Base-by-base conservation (phyloP, 306 rosid species). In the Quercus rubra region DNA sequence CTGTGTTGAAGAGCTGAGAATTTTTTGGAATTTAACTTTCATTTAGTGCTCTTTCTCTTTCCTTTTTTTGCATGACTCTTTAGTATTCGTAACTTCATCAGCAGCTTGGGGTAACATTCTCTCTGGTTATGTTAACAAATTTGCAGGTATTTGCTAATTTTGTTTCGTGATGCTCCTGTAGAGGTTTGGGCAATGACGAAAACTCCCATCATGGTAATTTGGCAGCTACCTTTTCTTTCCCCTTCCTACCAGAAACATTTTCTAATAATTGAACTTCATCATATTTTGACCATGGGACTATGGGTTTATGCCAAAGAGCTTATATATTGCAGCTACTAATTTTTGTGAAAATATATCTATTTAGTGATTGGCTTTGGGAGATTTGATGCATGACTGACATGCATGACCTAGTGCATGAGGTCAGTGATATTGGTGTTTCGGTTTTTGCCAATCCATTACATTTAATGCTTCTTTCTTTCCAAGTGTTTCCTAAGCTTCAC, bases 151-250 rank as follows among this genome's bases (percentile, higher is more conserved):
- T 98, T 96, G 83, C 88, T 96, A 58, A 88, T 96, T 83, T 87
- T 96, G 96, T 94, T 93, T 82, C 97, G 93, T 63, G 99, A 96
- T 84, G 99, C 99, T 73, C 99, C 99, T 3, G 96, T 96, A 74
- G 99, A 96, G 84, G 98, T 96, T 83, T 96, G 99, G 99, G 99
- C 99, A 79, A 96, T 96, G 99, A 90, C 99, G 69, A 96, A 91
- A 88, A 88, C 68, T 88, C 99, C 99, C 33, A 87, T 90, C 74
- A 96, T 96, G 99, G 99, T 96, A 93, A 76, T 78, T 77, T 84
- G 71, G 76, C 77, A 80, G 73, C 59, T 69, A 82, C 64, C 74
- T 72, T 80, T 85, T 74, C 71, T 51, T 66, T 21, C 59, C 52
- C 70, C 55, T 51, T 82, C 77, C 63, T 31, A 49, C 28, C 14